A percentile compares a stretch with the other conserved stretches of the same genome.
Conservation (phyloP, 345 rosid genomes). For the Citrus sinensis region DNA sequence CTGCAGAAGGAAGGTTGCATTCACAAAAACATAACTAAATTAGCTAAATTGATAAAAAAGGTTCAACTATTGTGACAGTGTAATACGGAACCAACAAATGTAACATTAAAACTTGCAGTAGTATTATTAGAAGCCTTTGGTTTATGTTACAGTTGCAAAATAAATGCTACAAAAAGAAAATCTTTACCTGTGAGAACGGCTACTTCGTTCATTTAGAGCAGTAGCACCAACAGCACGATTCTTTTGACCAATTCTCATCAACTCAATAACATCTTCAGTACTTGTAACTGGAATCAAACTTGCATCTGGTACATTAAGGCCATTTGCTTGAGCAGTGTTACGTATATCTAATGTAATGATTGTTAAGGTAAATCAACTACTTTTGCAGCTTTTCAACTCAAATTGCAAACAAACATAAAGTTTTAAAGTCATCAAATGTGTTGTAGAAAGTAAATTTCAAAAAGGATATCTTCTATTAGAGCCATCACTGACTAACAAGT, state of each 20-base stretch:
- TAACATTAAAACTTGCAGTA: not conserved
- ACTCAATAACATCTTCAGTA: conserved; percentile 88
- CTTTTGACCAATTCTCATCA: conserved; percentile 85
- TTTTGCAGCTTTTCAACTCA: conserved; percentile 3
- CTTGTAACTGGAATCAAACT: conserved; percentile 77
- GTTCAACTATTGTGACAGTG: not conserved
- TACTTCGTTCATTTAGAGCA: conserved; percentile 92
- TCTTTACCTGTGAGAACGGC: conserved; percentile 87
- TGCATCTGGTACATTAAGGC: conserved; percentile 98
- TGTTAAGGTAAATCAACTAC: conserved; percentile 41
- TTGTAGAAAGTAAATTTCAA: not conserved
- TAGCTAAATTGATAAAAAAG: too few relatives aligned
- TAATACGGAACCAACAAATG: not conserved
- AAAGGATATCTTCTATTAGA: conserved; percentile 93
- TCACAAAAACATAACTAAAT: not conserved
- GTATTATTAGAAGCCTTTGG: not conserved
- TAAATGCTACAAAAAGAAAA: conserved; percentile 4
- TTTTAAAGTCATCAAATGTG: not conserved
- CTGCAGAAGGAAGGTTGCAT: conserved; percentile 32
- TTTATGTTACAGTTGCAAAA: not conserved
- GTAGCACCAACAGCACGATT: conserved; percentile 98
- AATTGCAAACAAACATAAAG: not conserved
- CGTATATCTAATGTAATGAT: conserved; percentile 79
- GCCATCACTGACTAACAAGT: conserved; percentile 83
- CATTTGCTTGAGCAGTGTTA: conserved; percentile 83